Conservation (phyloP, 2,329 filamentous ascomycete species). For the Colletotrichum sidae region DNA sequence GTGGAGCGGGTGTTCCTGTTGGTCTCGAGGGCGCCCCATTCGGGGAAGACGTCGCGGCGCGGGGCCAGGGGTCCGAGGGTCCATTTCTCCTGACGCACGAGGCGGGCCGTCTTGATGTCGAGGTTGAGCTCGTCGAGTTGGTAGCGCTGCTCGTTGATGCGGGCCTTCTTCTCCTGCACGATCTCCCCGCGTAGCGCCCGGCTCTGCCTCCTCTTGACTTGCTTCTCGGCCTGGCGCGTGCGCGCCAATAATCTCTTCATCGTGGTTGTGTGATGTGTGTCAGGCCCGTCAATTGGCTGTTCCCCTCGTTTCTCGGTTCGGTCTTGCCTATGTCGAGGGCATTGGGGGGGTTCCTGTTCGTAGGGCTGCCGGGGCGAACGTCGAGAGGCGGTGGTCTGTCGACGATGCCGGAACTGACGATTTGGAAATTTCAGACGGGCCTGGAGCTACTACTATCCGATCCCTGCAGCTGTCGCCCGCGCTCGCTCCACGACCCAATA, state of each 20-base stretch:
- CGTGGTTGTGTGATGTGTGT: constrained; percentile 35
- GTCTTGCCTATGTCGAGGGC: neutral
- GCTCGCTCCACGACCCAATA: too few species aligned
- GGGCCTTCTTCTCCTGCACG: constrained; percentile 45
- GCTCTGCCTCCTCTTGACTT: constrained; percentile 63
- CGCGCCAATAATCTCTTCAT: constrained; percentile 81
- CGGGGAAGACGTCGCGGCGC: constrained; percentile 75
- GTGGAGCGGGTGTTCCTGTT: constrained; percentile 51
- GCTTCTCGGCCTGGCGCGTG: constrained; percentile 74
- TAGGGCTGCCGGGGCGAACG: constrained; percentile 8
- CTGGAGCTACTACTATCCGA: constrained; percentile 28
- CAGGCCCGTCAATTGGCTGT: constrained; percentile 13
- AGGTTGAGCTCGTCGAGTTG: constrained; percentile 49
- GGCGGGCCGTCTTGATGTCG: constrained; percentile 47
- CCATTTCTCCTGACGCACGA: constrained; percentile 79
- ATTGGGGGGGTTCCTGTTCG: constrained; percentile 13
- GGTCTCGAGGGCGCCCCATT: constrained; percentile 62
- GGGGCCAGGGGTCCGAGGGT: constrained; percentile 82
- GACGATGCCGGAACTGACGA: constrained; percentile 29
- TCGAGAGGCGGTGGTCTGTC: constrained; percentile 20
- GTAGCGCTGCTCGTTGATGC: constrained; percentile 47
- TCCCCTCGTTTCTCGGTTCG: neutral
- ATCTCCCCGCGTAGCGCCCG: constrained; percentile 50
- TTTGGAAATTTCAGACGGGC: constrained; percentile 37
- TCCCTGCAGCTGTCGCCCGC: constrained; percentile 26